Evolutionary conservation across 768 basidiomycete species (phyloP).

Genomic region (Rhodocollybia butyracea): DNA sequence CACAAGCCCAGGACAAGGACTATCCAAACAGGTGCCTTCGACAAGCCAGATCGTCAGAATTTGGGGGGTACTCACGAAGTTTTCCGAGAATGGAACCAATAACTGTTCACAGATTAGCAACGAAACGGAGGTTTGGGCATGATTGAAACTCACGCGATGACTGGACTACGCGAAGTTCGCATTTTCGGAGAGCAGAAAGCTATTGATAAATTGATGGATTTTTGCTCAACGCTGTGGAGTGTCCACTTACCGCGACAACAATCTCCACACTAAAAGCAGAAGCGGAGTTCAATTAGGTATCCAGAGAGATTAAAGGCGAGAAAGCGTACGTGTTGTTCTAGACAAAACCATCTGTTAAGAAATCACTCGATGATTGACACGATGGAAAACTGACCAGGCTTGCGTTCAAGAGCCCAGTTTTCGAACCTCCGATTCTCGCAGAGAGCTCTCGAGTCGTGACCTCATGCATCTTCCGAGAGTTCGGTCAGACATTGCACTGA

Average conservation of each 20-base stretch:
- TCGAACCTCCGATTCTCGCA: constrained; percentile 70
- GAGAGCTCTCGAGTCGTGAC: constrained; percentile 72
- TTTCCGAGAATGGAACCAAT: constrained; percentile 84
- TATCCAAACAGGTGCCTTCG: constrained; percentile 21
- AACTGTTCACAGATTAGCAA: constrained; percentile 38
- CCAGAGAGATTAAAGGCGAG: neutral
- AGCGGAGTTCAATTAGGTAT: neutral
- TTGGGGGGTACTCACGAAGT: constrained; percentile 40
- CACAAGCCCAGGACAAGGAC: constrained; percentile 85
- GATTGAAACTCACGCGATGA: constrained; percentile 57
- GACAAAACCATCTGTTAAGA: neutral
- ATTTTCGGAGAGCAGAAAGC: constrained; percentile 81
- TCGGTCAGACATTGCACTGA: constrained; percentile 2
- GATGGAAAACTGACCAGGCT: constrained; percentile 53
- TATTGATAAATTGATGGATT: constrained; percentile 20
- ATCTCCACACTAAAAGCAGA: constrained; percentile 45
- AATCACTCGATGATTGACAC: neutral
- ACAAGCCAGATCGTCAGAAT: neutral
- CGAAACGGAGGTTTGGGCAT: neutral
- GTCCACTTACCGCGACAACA: constrained; percentile 66
- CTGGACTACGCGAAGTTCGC: constrained; percentile 79
- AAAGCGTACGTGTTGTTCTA: constrained; percentile 65
- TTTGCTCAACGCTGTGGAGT: neutral
- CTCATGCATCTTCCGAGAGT: constrained; percentile 67
- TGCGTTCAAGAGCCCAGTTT: constrained; percentile 77